phyloP scores from a whole-genome alignment of 2,329 filamentous ascomycete species.

The Penicillium palitans region DNA sequence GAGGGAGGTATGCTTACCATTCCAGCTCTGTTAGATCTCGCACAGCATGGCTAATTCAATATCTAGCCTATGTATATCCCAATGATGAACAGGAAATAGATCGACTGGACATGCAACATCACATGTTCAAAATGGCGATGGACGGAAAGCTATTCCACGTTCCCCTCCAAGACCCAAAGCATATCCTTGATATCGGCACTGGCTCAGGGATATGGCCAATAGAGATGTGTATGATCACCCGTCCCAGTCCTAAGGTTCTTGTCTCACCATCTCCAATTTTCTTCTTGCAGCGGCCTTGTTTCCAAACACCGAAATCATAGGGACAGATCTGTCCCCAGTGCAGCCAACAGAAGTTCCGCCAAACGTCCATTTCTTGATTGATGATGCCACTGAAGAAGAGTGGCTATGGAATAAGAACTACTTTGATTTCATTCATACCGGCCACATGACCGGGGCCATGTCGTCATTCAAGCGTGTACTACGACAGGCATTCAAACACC shows the following conservation, averaged over 20 bases:
- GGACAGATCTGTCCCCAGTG: conserved; percentile 67
- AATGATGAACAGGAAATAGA: conserved; percentile 58
- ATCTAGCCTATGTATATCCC: conserved; percentile 46
- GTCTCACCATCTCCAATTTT: conserved; percentile 15
- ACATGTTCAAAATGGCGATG: conserved; percentile 53
- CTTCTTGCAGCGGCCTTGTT: conserved; percentile 45
- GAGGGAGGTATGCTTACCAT: conserved; percentile 40
- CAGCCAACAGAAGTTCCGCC: conserved; percentile 66
- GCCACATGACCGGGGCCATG: conserved; percentile 60
- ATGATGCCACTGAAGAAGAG: conserved; percentile 64
- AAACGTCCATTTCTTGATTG: conserved; percentile 73
- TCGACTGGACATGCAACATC: conserved; percentile 57
- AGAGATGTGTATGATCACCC: conserved; percentile 55
- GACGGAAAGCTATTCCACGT: conserved; percentile 49
- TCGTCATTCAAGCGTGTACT: conserved; percentile 59
- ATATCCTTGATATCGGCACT: conserved; percentile 59
- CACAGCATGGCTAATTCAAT: conserved; percentile 18
- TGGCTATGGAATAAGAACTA: conserved; percentile 55
- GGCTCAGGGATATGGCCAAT: conserved; percentile 69
- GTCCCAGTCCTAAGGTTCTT: neutral
- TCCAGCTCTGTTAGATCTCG: neutral
- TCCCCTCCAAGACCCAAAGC: conserved; percentile 47
- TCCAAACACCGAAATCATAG: conserved; percentile 59
- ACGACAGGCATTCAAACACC: conserved; percentile 51
- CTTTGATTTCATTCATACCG: conserved; percentile 62